Base-by-base conservation (phyloP, 2,329 filamentous ascomycete species). In the Pseudogymnoascus destructans region DNA sequence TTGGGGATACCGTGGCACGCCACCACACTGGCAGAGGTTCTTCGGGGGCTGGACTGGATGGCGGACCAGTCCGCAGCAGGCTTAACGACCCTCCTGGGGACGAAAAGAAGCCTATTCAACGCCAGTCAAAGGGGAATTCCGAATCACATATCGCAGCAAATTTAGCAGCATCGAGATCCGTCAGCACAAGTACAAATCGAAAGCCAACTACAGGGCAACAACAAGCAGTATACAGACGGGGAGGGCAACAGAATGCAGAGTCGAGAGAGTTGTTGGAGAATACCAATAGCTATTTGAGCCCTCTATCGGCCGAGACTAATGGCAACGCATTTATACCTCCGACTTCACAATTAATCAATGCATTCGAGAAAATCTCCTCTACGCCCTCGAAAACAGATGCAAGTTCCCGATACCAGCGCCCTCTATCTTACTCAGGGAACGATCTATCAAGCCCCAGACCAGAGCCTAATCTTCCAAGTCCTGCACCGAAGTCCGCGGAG, bases 61-160 rank as follows among this genome's bases (percentile, higher is more conserved):
- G 58, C 57, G 55, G 60, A 10, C 55, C 54, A 46, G 61, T 63
- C 27, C 61, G 58, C 9, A 52, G 46, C n/a, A 52, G 25, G 46
- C 46, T 52, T 11, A 52, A 52, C n/a, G 46, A 52, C 23, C 7
- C 11, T 27, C 3, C 23, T 17, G 8, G 2, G 25, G 46, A 52
- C 25, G 46, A 52, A 11, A 52, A 52, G 46, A 52, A 10, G 46
- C 7, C 25, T 19, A 7, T 52, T 30, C 46, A 52, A 52, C 46
- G 15, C 9, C 46, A 32, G 3, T 2, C 46, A 30, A 52, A 52
- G 25, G 5, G 46, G 46, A 52, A 52, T 32, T 52, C 46, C 46
- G 46, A 52, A n/a, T 85, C 80, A 4, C 78, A 79, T 61, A 79
- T 84, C 61, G 82, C 82, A 10, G 81, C 81, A 10, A 80, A 76